phyloP scores from a whole-genome alignment of 345 rosid species.

The Gossypium thurberi region DNA sequence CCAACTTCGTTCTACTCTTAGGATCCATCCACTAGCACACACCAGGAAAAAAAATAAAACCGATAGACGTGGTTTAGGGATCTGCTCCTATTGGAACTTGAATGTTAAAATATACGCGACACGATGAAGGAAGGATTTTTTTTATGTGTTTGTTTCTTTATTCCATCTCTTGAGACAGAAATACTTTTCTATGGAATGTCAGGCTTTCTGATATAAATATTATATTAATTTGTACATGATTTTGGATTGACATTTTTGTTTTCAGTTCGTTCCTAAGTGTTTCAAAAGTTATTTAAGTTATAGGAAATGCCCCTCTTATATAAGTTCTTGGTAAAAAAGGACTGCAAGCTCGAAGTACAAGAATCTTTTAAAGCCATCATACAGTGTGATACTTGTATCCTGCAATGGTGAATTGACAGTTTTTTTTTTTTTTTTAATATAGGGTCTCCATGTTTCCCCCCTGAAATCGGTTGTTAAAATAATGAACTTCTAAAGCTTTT shows the following conservation, averaged over 20 bases:
- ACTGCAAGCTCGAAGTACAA: background rate
- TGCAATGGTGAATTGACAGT: background rate
- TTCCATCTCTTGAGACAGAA: background rate
- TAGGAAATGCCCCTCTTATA: background rate
- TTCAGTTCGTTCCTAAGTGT: background rate
- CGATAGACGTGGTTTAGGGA: background rate
- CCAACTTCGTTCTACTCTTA: background rate
- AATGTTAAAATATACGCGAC: background rate
- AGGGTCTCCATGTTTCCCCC: background rate
- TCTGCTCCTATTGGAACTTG: background rate
- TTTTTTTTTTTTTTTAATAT: background rate
- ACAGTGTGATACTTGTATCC: constrained; percentile 13
- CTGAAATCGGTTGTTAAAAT: background rate
- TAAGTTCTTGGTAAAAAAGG: constrained; percentile 1
- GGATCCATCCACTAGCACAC: background rate
- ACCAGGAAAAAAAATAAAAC: background rate
- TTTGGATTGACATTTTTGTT: background rate
- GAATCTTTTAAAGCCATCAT: constrained; percentile 7
- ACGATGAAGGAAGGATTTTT: background rate
- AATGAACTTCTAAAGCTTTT: background rate
- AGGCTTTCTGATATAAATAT: background rate
- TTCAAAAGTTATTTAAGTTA: background rate
- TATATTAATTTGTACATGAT: background rate
- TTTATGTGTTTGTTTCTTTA: background rate
- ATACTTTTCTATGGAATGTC: background rate